Evolutionary conservation across 2,329 filamentous ascomycete genomes (phyloP), one percentile per base, ranked within the genome.

Genomic region (Cytospora mali): DNA sequence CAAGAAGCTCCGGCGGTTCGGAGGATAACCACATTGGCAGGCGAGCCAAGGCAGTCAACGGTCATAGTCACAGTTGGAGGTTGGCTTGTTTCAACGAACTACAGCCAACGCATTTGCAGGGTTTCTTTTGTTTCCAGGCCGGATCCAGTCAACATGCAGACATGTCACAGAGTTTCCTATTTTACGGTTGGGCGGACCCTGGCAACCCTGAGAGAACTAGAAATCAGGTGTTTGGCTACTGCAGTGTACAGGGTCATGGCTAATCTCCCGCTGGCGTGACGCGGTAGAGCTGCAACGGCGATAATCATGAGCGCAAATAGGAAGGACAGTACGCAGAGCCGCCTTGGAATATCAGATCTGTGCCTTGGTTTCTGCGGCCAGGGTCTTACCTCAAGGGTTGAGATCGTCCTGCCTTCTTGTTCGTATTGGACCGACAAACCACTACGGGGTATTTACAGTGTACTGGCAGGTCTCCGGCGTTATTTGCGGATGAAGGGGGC

Each of bases 281-380:
- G 58, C 58, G 18, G 52, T 39, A 48, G 58, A 54, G 50, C 35
- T 48, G 58, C 50, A 54, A 51, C 56, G 46, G 39, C 56, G 56
- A 42, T 39, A 42, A 53, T 49, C 42, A 25, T 55, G n/a, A 23
- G 31, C 56, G 51, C 23, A 63, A 54, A 56, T 25, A 42, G 39
- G 21, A 42, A 52, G 51, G 58, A 35, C 13, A 55, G 29, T 49
- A 53, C 55, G 55, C 55, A 62, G 61, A 62, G 61, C 61, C 61
- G 55, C 54, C 33, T 48, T 50, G 48, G 14, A 50, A 27, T 25
- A 21, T 33, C 48, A 58, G 23, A 6, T 28, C 31, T 14, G 31
- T 52, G 49, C 25, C 48, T 42, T 62, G 48, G 29, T 23, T 54
- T 48, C 28, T 51, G 27, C 51, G 46, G 33, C 29, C 25, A 56